Evolutionary conservation across 768 basidiomycete species (phyloP).

Genomic region (Pisolithus sp.): DNA sequence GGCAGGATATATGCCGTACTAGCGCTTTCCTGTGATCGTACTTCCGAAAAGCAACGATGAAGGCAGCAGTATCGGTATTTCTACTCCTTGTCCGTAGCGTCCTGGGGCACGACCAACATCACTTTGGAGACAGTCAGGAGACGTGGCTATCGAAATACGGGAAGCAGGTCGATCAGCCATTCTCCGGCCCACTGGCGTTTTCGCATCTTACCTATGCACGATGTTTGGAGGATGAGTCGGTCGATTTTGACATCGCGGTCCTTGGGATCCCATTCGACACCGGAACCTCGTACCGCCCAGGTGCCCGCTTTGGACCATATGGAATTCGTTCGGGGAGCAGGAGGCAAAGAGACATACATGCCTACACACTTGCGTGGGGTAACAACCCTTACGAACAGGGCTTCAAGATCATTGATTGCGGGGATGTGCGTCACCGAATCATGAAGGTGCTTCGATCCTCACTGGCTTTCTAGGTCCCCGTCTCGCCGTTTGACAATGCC

Average conservation of each 20-base stretch:
- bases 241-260: constrained; percentile 67
- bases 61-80: not conserved
- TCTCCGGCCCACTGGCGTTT: constrained; percentile 78
- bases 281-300: constrained; percentile 45
- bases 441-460: not conserved
- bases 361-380: constrained; percentile 70
- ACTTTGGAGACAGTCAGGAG: constrained; percentile 14
- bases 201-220: constrained; percentile 71
- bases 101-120: constrained; percentile 9
- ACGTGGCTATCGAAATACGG: constrained; percentile 74
- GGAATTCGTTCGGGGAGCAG: constrained; percentile 79
- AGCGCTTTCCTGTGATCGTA: no score
- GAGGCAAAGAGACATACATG: constrained; percentile 51
- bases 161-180: constrained; percentile 62
- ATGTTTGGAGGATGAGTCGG: constrained; percentile 55
- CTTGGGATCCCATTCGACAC: constrained; percentile 81
- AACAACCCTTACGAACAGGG: constrained; percentile 57
- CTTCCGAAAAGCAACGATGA: not conserved
- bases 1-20: no score
- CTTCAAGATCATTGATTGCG: constrained; percentile 69
- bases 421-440: constrained; percentile 47
- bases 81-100: not conserved
- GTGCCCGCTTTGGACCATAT: constrained; percentile 83
- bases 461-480: constrained; percentile 49
- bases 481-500: constrained; percentile 75